phyloP scores from a whole-genome alignment of 441 rosid genomes.

The Bruguiera hainesii region DNA sequence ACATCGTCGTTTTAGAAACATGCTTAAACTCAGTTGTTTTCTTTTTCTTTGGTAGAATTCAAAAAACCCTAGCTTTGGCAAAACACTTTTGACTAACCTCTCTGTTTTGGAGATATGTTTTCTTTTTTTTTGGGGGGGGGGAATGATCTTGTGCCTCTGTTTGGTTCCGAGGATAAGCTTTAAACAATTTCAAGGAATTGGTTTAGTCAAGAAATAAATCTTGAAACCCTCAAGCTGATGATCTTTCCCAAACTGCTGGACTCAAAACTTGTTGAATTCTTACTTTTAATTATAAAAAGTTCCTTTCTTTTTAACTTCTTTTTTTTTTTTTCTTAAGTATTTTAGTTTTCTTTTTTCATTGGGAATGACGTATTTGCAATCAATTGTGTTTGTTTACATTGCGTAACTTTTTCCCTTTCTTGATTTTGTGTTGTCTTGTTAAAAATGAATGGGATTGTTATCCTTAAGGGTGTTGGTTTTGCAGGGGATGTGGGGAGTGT shows the following conservation, averaged over 20 bases:
- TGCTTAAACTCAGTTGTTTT: too few species aligned
- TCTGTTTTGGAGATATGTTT: neutral
- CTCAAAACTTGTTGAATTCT: too few species aligned
- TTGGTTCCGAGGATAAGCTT: neutral
- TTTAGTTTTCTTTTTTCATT: too few species aligned
- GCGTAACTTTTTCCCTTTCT: too few species aligned
- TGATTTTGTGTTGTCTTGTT: neutral
- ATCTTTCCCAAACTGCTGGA: neutral
- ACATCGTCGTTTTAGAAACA: too few species aligned
- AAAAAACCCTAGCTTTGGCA: too few species aligned
- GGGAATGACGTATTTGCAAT: too few species aligned
- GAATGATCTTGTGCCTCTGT: too few species aligned
- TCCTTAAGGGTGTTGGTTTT: slow-evolving; percentile 6
- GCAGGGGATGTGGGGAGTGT: slow-evolving; percentile 95
- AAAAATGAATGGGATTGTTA: slow-evolving; percentile 4
- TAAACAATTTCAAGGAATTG: neutral
- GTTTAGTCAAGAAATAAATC: slow-evolving; percentile 1
- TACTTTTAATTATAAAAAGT: too few species aligned
- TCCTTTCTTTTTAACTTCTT: neutral
- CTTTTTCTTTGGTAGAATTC: too few species aligned
- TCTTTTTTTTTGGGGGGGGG: too few species aligned
- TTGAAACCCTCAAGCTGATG: neutral
- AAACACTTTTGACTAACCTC: too few species aligned
- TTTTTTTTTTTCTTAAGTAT: neutral
- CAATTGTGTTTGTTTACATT: neutral